Evolutionary conservation across 1,139 yeast genomes (phyloP).

Genomic region (Arxiozyma slooffiae): DNA sequence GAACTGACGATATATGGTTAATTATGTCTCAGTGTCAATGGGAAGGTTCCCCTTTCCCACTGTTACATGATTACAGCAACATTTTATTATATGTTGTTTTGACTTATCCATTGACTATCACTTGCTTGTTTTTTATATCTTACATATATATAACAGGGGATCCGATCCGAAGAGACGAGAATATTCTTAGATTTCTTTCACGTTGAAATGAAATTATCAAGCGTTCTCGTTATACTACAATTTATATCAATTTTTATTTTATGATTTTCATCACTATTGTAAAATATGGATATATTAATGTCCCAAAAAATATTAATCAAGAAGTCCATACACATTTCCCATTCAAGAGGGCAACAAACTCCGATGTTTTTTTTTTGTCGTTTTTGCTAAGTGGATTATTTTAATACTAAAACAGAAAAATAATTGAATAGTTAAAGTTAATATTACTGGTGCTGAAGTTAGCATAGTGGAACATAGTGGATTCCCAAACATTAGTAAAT

Average conservation of each 20-base stretch:
- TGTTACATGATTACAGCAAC: not conserved
- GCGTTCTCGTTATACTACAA: not conserved
- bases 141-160: not conserved
- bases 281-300: not conserved
- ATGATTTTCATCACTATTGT: not conserved
- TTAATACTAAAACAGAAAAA: not conserved
- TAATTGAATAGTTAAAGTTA: not conserved
- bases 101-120: not conserved
- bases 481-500: constrained; percentile 9
- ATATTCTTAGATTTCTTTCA: not conserved
- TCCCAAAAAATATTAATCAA: constrained; percentile 26
- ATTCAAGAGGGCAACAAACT: constrained; percentile 15
- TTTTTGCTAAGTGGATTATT: too few relatives aligned
- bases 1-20: not conserved
- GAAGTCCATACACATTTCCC: constrained; percentile 31
- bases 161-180: constrained; percentile 1
- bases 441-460: constrained; percentile 2
- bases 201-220: not conserved
- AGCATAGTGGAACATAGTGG: constrained; percentile 8
- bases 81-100: not conserved
- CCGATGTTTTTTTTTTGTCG: constrained; percentile 1
- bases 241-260: not conserved
- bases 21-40: not conserved
- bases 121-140: not conserved
- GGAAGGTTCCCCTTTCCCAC: not conserved